Base-by-base conservation (phyloP, 176 grass and related monocot genomes). In the Rhynchospora pubera region DNA sequence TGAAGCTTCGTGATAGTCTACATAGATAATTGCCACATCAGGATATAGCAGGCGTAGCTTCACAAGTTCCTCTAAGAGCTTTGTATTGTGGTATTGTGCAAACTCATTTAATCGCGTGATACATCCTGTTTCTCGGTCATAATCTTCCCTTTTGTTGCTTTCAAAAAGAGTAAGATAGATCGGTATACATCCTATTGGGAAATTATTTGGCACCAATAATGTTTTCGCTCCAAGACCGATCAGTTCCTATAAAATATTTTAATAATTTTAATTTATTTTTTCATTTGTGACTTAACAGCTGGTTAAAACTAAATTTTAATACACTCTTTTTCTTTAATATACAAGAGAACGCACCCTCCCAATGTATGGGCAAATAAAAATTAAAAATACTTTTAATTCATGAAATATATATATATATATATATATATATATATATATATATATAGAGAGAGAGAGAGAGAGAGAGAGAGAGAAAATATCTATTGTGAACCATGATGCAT, bases 141-240 rank as follows among this genome's bases (percentile, higher is more conserved):
- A 98, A 85, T 93, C 89, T 77, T 93, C 84, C 58, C 67, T 88
- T 6, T 86, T 87, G 9, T 61, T 10, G 62, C 87, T 98, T 83
- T 85, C 88, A 55, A 93, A 94, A 39, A 89, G 62, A 32, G 84
- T 86, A 2, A 98, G 76, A 65, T 94, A 98, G 7, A 62, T 61
- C 13, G 96, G 90, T 26, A 88, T 24, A 18, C 96, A 98, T 2
- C 96, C 96, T 21, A 94, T 93, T 23, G 96, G 96, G 58, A 98
- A 90, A 80, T 94, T 98, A 46, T 91, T 88, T 23, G 96, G 96
- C 64, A 98, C 87, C 14, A 98, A 50, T 72, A 98, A 79, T 24
- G 85, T 95, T 77, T 89, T 94, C 4, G 89, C 96, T 48, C 96
- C 96, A 21, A 86, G 79, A n/a, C 16, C 52, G 84, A 94, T 91